Evolutionary conservation across 108 stramenopile species (phyloP), one percentile per base, ranked within the genome.

Genomic region (Asterionellopsis glacialis): DNA sequence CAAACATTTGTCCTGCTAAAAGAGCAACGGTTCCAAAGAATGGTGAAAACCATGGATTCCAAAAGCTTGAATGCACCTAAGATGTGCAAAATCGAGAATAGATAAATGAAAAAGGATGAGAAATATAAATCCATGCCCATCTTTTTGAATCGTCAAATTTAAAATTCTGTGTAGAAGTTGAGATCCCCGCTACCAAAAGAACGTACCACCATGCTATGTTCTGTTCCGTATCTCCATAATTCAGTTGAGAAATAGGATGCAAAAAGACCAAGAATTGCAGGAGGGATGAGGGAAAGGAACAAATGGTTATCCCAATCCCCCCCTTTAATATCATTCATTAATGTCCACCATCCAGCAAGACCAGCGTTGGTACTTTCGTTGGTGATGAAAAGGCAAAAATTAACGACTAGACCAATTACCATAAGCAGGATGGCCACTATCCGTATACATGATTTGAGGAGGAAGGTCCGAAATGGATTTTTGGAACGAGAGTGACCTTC

Each of bases 1-100:
- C 58, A 47, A 59, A 59, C 45, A 25, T 39, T 24, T 59, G 58
- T 59, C 19, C 15, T 47, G 6, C 58, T 15, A 21, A 3, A 15
- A 59, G 41, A 23, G 58, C 58, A 44, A 59, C 12, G 6, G 58
- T 59, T 23, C 58, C 58, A 28, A 59, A 42, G 41, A 59, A 47
- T 5, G 45, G 58, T 5, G 58, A 43, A 10, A 59, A 59, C 58
- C 58, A 59, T 6, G 58, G 58, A 47, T 59, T 59, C 15, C 18
- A 47, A 24, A 43, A 23, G 38, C 22, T 23, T 28, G 58, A 41
- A 25, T 59, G 41, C 6, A 33, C 33, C 33, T 33, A 7, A 33
- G 33, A 33, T 33, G 33, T 7, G 7, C 33, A 2, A 33, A 33
- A 33, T 5, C 7, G 7, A 7, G 7, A 33, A 5, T 33, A 5